Base-by-base conservation (phyloP, 1,284 basidiomycete species). In the Xanthoconium separans region DNA sequence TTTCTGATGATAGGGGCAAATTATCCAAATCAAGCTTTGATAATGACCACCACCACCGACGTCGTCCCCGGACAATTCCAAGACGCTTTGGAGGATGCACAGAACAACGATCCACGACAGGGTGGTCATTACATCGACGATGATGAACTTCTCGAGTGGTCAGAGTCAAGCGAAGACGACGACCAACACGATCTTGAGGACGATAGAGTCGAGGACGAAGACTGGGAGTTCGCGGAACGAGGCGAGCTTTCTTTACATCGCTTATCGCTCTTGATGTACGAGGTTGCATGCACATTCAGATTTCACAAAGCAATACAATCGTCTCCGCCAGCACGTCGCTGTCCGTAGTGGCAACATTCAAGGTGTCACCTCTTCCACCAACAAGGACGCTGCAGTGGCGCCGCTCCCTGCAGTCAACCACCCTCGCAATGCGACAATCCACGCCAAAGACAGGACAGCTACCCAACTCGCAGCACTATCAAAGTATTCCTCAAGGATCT, bases 251-350 rank as follows among this genome's bases (percentile, higher is more conserved):
- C 42, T 31, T 41, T 36, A 10, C 15, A 34, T 44, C 45, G 8
- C 33, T 29, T 34, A 13, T 39, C 36, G 42, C 29, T 31, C 20
- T 33, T 43, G 40, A 53, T n/a, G 12, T 39, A 34, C 49, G 16
- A 44, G 18, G 46, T 42, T 27, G 27, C 27, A 27, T 27, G 36
- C 24, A 53, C 44, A 11, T 44, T 27, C 47, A 96, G 95, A 98
- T 74, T 95, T 98, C 63, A 97, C 95, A 31, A 98, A 98, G 72
- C 93, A 96, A 65, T 98, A 92, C 75, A 98, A 97, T 72, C 88
- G 95, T 34, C 78, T 96, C 34, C 78, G 87, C 50, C 94, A 96
- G 68, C 90, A 95, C 66, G 81, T 87, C 54, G 87, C 87, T 27
- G 82, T 92, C 7, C 83, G 84, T 34, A 82, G 83, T 16, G 87